Conservation (phyloP, 345 rosid species). For the Eucalyptus erythrocorys region DNA sequence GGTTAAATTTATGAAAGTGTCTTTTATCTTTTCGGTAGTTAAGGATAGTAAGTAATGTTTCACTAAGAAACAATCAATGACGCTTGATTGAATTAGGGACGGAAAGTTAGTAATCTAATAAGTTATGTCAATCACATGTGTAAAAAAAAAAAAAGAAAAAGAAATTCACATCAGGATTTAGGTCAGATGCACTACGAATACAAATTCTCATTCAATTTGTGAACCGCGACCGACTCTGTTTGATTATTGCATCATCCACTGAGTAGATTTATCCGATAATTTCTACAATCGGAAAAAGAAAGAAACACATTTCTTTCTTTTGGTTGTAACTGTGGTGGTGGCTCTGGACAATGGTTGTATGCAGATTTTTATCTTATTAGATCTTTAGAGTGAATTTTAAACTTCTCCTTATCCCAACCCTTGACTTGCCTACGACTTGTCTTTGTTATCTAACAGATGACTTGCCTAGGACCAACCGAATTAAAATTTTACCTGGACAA, state of each 20-base stretch:
- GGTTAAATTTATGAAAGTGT: background rate
- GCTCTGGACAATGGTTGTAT: background rate
- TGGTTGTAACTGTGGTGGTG: background rate
- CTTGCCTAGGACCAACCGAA: background rate
- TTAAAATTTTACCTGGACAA: background rate
- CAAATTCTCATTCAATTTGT: background rate
- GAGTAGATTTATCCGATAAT: background rate
- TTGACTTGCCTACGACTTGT: background rate
- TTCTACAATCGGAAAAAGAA: background rate
- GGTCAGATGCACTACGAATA: background rate
- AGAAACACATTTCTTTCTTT: background rate
- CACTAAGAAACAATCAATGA: background rate
- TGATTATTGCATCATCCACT: background rate
- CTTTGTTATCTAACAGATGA: background rate
- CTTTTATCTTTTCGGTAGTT: background rate
- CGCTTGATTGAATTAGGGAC: background rate
- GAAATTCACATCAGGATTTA: background rate
- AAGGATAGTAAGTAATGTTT: background rate
- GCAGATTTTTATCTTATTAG: background rate
- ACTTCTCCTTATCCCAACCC: background rate
- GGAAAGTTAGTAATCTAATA: background rate
- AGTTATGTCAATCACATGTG: too few relatives aligned
- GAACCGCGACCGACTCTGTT: background rate
- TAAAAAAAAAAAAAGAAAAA: accelerated
- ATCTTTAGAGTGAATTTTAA: background rate